Conservation (phyloP, 306 rosid genomes). For the Hylodesmum podocarpum region DNA sequence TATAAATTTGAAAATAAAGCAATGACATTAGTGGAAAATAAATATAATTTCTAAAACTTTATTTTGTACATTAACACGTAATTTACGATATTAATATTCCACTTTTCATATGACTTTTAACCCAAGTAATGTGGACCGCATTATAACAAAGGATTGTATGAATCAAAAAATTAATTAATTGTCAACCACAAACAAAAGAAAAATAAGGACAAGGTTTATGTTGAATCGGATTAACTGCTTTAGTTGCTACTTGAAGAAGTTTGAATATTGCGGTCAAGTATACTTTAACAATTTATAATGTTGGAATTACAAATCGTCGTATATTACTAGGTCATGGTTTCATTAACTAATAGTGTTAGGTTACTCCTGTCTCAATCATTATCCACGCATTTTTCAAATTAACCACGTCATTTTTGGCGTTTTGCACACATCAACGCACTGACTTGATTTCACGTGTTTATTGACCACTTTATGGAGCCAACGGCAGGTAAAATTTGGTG, state of each 20-base stretch:
- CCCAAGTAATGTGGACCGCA: not conserved
- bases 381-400: constrained; percentile 31
- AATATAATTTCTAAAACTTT: not conserved
- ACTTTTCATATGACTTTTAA: not conserved
- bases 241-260: constrained; percentile 2
- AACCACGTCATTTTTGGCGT: constrained; percentile 42
- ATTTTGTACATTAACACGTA: not conserved
- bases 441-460: constrained; percentile 18
- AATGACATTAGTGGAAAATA: not conserved
- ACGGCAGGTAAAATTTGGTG: constrained; percentile 12
- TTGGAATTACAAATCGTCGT: not conserved
- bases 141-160: not conserved
- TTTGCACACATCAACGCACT: constrained; percentile 40
- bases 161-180: not conserved
- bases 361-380: constrained; percentile 44
- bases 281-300: not conserved
- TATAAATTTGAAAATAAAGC: not conserved
- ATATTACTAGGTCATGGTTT: not conserved
- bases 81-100: not conserved
- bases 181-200: not conserved
- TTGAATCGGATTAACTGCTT: constrained; percentile 17
- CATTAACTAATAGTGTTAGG: constrained; percentile 16
- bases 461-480: constrained; percentile 14
- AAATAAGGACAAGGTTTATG: not conserved
- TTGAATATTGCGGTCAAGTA: not conserved